phyloP scores from a whole-genome alignment of 305 asterid genomes.

The Petunia hybrid region DNA sequence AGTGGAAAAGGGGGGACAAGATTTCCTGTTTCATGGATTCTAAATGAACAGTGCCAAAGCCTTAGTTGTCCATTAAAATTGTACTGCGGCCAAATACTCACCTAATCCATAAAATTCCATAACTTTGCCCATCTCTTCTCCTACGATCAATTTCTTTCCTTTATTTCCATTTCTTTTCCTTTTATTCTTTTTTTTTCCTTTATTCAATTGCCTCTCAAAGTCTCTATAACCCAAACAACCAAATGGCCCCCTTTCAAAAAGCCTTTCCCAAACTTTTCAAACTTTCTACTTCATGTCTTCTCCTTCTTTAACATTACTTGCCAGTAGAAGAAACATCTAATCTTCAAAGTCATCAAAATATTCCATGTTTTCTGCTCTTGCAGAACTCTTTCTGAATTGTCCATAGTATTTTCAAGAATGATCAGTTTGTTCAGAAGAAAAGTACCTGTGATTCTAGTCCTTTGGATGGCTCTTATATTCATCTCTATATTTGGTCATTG shows the following conservation, averaged over 20 bases:
- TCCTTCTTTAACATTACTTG: conserved; percentile 23
- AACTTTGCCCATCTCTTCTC: conserved; percentile 25
- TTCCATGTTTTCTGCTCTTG: not conserved
- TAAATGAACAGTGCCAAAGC: conserved; percentile 49
- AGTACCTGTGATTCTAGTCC: conserved; percentile 17
- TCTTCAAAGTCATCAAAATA: not conserved
- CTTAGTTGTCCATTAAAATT: conserved; percentile 58
- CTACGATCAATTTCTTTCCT: conserved; percentile 26
- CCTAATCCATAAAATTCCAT: conserved; percentile 50
- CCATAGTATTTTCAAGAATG: conserved; percentile 35
- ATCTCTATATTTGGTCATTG: conserved; percentile 38
- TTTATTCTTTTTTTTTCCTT: conserved; percentile 22
- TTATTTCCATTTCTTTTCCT: not conserved
- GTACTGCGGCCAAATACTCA: conserved; percentile 48
- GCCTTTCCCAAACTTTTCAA: conserved; percentile 27
- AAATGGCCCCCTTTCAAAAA: conserved; percentile 40
- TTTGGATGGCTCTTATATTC: conserved; percentile 41
- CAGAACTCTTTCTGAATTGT: conserved; percentile 4
- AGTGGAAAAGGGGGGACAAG: conserved; percentile 43
- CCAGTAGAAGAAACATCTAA: conserved; percentile 27
- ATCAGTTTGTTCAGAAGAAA: conserved; percentile 33
- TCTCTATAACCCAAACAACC: conserved; percentile 38
- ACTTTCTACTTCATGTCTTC: conserved; percentile 28
- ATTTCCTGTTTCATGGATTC: conserved; percentile 49
- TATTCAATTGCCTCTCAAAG: conserved; percentile 20